Base-by-base conservation (phyloP, 345 rosid species). In the Eucalyptus tenuipes region DNA sequence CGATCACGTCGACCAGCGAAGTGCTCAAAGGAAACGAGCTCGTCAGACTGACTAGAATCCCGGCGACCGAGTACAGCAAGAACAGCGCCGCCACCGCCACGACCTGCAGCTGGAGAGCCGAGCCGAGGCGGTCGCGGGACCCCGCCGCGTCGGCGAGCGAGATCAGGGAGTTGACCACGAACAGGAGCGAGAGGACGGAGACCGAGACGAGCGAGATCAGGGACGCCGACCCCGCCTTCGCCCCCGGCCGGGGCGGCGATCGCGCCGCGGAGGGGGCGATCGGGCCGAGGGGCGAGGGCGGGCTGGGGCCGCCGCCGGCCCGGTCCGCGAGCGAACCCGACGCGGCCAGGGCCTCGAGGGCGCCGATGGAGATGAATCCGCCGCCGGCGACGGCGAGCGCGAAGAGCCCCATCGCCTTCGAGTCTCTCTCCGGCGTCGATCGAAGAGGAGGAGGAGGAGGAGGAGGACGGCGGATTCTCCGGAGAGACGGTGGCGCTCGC, bases 61-160 rank as follows among this genome's bases (percentile, higher is more conserved):
- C 95, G 88, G 94, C 48, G 82, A 94, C 87, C 49, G 99, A 92
- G 91, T 94, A 97, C 18, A 96, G 86, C 75, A 94, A 61, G 89
- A 97, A 97, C 55, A 96, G 92, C 48, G 90, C 88, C 29, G 95
- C 92, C 81, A 95, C 90, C 3, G 96, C 93, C 22, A 96, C 85
- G 87, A 94, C 91, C 93, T 96, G 99, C 25, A 96, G 90, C 64
- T 96, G 99, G 49, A 95, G 91, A 90, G 91, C 93, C 6, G 93
- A 94, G 33, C 99, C 99, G 86, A 98, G 92, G 88, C 94, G 89
- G 89, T 98, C 98, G 2, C 57, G 82, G 14, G 95, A 92, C 84
- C 86, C 75, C 89, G 93, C 27, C 42, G 99, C 96, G 87, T 91
- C 89, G 87, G 95, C 92, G 86, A 94, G 80, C 27, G 99, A 95